Conservation (phyloP, 768 basidiomycete genomes). For the Russula olivacea region DNA sequence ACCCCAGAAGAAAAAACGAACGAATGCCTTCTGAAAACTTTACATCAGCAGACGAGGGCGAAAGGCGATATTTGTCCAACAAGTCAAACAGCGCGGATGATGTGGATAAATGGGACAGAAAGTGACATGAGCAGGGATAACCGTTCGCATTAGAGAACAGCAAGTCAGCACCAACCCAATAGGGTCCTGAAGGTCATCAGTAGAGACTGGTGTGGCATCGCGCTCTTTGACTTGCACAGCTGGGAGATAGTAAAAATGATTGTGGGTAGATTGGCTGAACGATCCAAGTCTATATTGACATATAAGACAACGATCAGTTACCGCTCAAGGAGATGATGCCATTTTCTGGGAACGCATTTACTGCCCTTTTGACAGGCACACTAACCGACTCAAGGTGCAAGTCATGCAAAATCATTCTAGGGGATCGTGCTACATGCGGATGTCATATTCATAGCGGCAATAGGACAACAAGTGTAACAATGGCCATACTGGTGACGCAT, state of each 20-base stretch:
- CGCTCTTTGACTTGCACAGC: neutral
- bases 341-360: neutral
- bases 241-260: neutral
- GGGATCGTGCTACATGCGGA: slow-evolving; percentile 1
- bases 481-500: neutral
- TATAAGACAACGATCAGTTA: neutral
- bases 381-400: neutral
- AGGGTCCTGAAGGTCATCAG: neutral
- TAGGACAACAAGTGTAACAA: slow-evolving; percentile 4
- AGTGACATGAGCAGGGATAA: too few species aligned
- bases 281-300: neutral
- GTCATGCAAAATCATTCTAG: neutral
- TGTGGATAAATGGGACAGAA: too few species aligned
- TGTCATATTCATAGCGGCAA: slow-evolving; percentile 12
- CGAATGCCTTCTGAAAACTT: too few species aligned
- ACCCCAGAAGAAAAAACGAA: too few species aligned
- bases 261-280: neutral
- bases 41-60: too few species aligned
- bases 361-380: neutral
- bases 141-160: neutral
- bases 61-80: too few species aligned
- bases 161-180: neutral
- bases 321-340: neutral
- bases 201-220: neutral
- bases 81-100: too few species aligned